Evolutionary conservation across 805 yeast species (phyloP).

Genomic region (Tetrapisispora pingtungensis): DNA sequence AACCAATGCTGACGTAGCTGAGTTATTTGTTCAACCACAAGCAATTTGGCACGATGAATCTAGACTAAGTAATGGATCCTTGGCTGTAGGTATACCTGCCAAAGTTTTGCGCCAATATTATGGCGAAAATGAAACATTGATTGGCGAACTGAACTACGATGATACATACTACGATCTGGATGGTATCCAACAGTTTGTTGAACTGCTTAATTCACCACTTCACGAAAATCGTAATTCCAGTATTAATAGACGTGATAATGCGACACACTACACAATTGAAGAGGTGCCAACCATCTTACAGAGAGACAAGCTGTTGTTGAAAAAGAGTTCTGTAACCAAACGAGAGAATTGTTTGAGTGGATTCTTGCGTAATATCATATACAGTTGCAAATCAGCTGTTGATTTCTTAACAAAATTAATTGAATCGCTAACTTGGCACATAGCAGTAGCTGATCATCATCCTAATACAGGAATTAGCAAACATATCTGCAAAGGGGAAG

Average conservation of each 20-base stretch:
- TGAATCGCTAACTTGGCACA: too few relatives aligned
- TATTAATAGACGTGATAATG: not conserved
- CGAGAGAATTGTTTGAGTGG: too few relatives aligned
- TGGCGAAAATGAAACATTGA: not conserved
- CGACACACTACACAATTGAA: not conserved
- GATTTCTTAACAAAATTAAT: too few relatives aligned
- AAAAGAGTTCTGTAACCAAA: not conserved
- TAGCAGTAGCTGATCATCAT: too few relatives aligned
- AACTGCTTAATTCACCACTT: not conserved
- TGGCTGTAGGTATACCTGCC: not conserved
- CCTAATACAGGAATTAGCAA: too few relatives aligned
- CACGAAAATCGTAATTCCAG: not conserved
- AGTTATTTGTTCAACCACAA: not conserved
- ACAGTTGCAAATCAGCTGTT: too few relatives aligned
- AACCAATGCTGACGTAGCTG: not conserved
- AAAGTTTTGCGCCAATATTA: not conserved
- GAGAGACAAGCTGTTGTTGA: not conserved
- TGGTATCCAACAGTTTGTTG: not conserved
- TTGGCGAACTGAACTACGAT: not conserved
- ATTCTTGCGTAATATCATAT: too few relatives aligned
- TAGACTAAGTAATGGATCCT: not conserved
- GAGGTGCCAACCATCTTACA: not conserved
- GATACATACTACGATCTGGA: not conserved
- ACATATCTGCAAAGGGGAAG: not conserved
- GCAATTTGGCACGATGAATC: not conserved